Percentiles rank a stretch among this genome's conserved stretches.
Evolutionary conservation across 805 yeast genomes (phyloP).

Genomic region (Barnettozyma populi): DNA sequence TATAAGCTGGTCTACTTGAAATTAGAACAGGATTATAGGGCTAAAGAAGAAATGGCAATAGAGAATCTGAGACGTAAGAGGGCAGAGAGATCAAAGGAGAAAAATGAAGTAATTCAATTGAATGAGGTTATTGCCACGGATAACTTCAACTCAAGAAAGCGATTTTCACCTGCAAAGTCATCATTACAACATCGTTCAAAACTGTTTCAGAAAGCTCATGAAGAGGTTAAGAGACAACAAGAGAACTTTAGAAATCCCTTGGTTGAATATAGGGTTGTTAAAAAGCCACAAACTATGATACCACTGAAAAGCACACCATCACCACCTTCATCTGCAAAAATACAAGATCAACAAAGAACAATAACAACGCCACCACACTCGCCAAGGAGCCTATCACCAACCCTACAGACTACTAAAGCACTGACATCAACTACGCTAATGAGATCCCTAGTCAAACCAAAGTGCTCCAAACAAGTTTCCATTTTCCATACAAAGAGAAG

Average conservation of each 20-base stretch:
- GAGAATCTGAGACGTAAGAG: conserved; percentile 29
- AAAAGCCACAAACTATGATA: background rate
- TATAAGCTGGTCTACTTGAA: conserved; percentile 30
- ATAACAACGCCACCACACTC: background rate
- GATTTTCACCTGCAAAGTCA: background rate
- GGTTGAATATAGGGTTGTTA: background rate
- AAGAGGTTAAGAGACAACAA: conserved; percentile 17
- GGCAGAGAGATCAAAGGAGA: conserved; percentile 27
- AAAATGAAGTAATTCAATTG: conserved; percentile 25
- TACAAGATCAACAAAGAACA: background rate
- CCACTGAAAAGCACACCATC: background rate
- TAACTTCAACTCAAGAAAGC: background rate
- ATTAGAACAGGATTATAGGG: conserved; percentile 28
- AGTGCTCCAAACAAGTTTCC: background rate
- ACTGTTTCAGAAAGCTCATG: conserved; percentile 21
- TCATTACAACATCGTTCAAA: conserved; percentile 16
- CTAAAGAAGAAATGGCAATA: conserved; percentile 31
- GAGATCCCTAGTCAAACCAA: conserved; percentile 1
- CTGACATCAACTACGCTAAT: background rate
- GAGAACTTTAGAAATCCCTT: conserved; percentile 20
- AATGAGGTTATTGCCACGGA: conserved; percentile 21
- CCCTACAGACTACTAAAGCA: background rate
- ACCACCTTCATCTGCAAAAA: background rate
- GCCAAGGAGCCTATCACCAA: background rate
- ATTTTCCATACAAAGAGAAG: conserved; percentile 5